These are phyloP conservation scores for Soucietia sequanensis DNA, from an alignment of 805 yeast species.

Conservation along the genomic window DNA sequence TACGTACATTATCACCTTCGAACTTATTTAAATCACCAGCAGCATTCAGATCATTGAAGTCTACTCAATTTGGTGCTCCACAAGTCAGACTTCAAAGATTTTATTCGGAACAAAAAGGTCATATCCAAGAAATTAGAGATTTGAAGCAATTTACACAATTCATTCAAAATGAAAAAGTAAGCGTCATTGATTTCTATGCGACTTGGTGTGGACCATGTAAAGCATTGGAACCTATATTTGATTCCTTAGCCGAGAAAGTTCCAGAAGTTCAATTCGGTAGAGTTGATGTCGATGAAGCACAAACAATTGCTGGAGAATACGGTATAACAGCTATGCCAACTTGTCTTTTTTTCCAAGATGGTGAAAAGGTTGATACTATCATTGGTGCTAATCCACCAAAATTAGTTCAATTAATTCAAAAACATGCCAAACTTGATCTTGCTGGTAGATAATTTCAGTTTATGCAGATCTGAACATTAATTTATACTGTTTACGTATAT, in stretches of 20 bases:
- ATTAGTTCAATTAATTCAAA: conserved; percentile 25
- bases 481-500: too few relatives aligned
- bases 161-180: conserved; percentile 22
- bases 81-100: too few relatives aligned
- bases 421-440: conserved; percentile 28
- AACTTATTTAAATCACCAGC: too few relatives aligned
- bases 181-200: conserved; percentile 42
- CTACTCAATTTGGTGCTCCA: too few relatives aligned
- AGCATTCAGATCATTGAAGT: too few relatives aligned
- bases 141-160: conserved; percentile 24
- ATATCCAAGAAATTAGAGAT: conserved; percentile 27
- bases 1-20: too few relatives aligned
- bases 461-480: too few relatives aligned
- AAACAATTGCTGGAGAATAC: conserved; percentile 58
- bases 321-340: conserved; percentile 79
- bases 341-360: conserved; percentile 59
- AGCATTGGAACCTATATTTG: conserved; percentile 38
- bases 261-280: conserved; percentile 61
- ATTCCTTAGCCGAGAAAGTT: conserved; percentile 29
- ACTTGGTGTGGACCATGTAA: conserved; percentile 49
- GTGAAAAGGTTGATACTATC: conserved; percentile 53
- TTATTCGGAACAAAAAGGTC: conserved; percentile 6
- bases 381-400: conserved; percentile 62
- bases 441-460: conserved; percentile 12
- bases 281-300: conserved; percentile 66